Percentiles rank a stretch among this genome's conserved stretches.
phyloP scores from a whole-genome alignment of 306 rosid species.

The Luffa aegyptiaca region DNA sequence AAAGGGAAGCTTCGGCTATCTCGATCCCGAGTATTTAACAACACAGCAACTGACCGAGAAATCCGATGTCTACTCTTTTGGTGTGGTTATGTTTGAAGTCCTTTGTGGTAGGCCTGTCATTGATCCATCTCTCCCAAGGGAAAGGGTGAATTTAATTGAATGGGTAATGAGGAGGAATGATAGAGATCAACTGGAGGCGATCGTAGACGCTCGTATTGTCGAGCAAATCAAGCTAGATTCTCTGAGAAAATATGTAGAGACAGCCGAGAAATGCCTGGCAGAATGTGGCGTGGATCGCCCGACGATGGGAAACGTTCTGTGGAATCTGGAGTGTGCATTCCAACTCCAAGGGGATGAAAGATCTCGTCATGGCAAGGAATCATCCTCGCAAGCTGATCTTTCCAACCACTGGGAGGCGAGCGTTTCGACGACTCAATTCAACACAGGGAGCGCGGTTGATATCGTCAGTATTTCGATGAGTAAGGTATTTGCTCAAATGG shows the following conservation, averaged over 20 bases:
- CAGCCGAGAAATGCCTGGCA: conserved; percentile 48
- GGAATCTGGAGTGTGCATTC: conserved; percentile 61
- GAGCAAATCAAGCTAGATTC: conserved; percentile 34
- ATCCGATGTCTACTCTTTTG: conserved; percentile 67
- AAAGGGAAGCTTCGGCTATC: conserved; percentile 67
- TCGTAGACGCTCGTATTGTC: conserved; percentile 29
- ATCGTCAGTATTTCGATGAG: conserved; percentile 52
- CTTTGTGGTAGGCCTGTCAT: conserved; percentile 65
- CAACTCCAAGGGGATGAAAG: conserved; percentile 30
- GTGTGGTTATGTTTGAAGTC: conserved; percentile 65
- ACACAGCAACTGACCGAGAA: conserved; percentile 55
- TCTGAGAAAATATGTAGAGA: conserved; percentile 27
- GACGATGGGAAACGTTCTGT: conserved; percentile 55
- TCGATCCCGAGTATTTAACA: conserved; percentile 65
- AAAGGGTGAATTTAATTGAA: conserved; percentile 38
- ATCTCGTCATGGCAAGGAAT: neutral
- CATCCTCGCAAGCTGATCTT: conserved; percentile 9
- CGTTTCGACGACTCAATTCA: conserved; percentile 18
- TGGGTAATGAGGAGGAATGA: conserved; percentile 34
- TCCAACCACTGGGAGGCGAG: conserved; percentile 20
- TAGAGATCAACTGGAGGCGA: conserved; percentile 26
- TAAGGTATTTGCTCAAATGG: conserved; percentile 64
- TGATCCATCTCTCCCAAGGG: conserved; percentile 54
- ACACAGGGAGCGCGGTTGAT: conserved; percentile 32
- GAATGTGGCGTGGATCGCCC: conserved; percentile 40